Percentiles rank a stretch among this genome's conserved stretches.
These are phyloP conservation scores for Castanea sativa DNA, from an alignment of 306 rosid genomes.

Conservation along the genomic window DNA sequence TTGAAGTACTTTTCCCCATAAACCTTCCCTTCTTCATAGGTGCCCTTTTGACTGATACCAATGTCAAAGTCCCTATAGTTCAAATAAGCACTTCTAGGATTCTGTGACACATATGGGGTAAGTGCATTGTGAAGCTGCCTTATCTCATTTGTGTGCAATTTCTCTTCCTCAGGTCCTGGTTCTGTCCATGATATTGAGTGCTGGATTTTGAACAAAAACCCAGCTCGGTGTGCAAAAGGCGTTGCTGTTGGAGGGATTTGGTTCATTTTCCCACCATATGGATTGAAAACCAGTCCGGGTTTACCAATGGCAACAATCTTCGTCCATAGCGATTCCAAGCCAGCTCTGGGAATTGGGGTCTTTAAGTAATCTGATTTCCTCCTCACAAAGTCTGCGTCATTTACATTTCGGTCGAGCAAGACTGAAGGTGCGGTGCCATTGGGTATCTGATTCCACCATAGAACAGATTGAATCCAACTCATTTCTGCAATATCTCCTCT, in stretches of 20 bases:
- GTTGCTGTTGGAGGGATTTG: slow-evolving; percentile 20
- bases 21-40: slow-evolving; percentile 11
- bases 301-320: slow-evolving; percentile 20
- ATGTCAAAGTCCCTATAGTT: slow-evolving; percentile 35
- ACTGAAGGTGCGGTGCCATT: neutral
- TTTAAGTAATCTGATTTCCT: slow-evolving; percentile 32
- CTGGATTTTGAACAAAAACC: slow-evolving; percentile 25
- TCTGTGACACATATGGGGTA: slow-evolving; percentile 33
- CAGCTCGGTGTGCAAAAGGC: slow-evolving; percentile 35
- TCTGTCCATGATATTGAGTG: slow-evolving; percentile 24
- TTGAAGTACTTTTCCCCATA: slow-evolving; percentile 33
- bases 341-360: slow-evolving; percentile 26
- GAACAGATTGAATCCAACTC: slow-evolving; percentile 22
- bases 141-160: slow-evolving; percentile 1
- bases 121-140: slow-evolving; percentile 19
- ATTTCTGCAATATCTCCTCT: slow-evolving; percentile 14
- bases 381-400: neutral
- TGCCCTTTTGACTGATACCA: neutral
- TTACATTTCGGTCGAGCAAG: slow-evolving; percentile 8
- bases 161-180: neutral
- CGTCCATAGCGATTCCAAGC: slow-evolving; percentile 24
- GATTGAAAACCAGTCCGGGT: slow-evolving; percentile 23
- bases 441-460: slow-evolving; percentile 16
- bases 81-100: slow-evolving; percentile 31
- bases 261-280: slow-evolving; percentile 36